phyloP scores from a whole-genome alignment of 2,329 filamentous ascomycete genomes.

The Gaeumannomyces sp. region DNA sequence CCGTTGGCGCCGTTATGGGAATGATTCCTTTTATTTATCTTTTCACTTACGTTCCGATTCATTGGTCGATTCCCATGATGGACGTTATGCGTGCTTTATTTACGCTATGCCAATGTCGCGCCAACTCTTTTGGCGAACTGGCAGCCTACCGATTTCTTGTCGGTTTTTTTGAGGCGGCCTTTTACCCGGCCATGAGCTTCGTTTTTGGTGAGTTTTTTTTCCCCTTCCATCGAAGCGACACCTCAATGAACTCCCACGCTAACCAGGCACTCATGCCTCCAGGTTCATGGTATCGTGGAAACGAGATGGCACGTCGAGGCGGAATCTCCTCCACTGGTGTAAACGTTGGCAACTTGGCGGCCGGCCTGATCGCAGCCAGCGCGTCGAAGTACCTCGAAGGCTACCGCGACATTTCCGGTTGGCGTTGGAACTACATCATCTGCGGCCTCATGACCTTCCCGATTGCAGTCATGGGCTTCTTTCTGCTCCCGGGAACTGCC shows the following conservation, averaged over 20 bases:
- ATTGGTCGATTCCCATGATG: conserved; percentile 17
- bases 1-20: conserved; percentile 12
- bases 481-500: conserved; percentile 33
- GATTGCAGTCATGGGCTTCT: conserved; percentile 39
- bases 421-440: conserved; percentile 15
- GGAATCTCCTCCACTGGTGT: not conserved
- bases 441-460: conserved; percentile 46
- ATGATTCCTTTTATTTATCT: conserved; percentile 15
- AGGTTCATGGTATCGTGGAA: not conserved
- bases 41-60: conserved; percentile 23
- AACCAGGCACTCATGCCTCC: not conserved
- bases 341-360: not conserved
- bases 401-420: conserved; percentile 9
- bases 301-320: not conserved
- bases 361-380: not conserved
- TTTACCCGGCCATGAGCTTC: conserved; percentile 24
- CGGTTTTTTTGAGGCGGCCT: conserved; percentile 25
- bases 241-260: not conserved
- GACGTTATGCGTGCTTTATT: conserved; percentile 23
- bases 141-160: conserved; percentile 28
- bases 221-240: not conserved
- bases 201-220: conserved; percentile 19
- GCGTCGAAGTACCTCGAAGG: conserved; percentile 12
- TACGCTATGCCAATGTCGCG: conserved; percentile 10
- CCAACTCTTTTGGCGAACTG: conserved; percentile 19